Conservation (phyloP, 495 filamentous ascomycete genomes). For the Xylaria bambusicola region DNA sequence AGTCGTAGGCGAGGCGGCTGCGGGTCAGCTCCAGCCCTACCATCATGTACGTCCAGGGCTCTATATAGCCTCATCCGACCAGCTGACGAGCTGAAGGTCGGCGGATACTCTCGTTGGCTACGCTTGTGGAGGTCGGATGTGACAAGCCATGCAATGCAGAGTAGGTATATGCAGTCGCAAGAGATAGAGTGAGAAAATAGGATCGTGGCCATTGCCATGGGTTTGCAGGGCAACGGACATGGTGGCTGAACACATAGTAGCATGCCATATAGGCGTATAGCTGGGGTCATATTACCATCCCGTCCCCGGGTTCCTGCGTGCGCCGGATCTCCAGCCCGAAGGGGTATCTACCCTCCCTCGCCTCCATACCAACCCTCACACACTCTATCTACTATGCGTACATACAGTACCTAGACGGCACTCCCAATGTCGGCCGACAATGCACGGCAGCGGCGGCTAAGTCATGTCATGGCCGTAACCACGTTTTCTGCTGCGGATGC, state of each 20-base stretch:
- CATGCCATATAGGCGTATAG: background rate
- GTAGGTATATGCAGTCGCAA: background rate
- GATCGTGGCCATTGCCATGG: background rate
- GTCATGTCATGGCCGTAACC: background rate
- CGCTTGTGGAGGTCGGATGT: background rate
- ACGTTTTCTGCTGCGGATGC: background rate
- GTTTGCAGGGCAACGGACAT: background rate
- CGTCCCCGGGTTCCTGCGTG: slow-evolving; percentile 4
- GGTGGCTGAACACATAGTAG: background rate
- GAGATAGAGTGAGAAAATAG: background rate
- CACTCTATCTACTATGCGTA: too few relatives aligned
- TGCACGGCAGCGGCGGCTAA: background rate
- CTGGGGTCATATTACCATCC: background rate
- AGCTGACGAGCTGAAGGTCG: slow-evolving; percentile 9
- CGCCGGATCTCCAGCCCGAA: background rate
- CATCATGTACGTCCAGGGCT: background rate
- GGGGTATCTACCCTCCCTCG: background rate
- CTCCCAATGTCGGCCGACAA: background rate
- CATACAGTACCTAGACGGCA: too few relatives aligned
- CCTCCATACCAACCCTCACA: too few relatives aligned
- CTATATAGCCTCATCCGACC: slow-evolving; percentile 18
- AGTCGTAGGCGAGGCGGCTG: background rate
- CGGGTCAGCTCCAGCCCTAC: slow-evolving; percentile 19
- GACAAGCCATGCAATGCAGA: slow-evolving; percentile 10
- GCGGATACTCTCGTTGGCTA: background rate